Percentiles rank a stretch among this genome's conserved stretches.
These are phyloP conservation scores for Ceratobasidium sp. DNA, from an alignment of 1,284 basidiomycete genomes.

Conservation along the genomic window DNA sequence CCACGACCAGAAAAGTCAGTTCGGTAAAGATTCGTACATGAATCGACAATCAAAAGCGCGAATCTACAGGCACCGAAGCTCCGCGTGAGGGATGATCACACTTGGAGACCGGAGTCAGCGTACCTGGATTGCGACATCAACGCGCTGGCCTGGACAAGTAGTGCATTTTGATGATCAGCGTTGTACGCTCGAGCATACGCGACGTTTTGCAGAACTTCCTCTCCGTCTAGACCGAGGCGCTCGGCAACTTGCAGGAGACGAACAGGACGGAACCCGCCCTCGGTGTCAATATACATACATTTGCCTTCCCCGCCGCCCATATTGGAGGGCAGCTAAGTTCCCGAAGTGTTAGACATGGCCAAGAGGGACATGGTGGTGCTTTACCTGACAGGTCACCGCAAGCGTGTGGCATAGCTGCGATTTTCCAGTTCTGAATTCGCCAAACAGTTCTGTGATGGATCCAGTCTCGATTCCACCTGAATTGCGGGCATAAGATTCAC, in stretches of 20 bases:
- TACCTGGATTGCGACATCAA: slow-evolving; percentile 97
- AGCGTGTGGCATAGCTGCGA: slow-evolving; percentile 98
- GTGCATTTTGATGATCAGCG: slow-evolving; percentile 92
- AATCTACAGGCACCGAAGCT: slow-evolving; percentile 64
- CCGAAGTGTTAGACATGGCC: background rate
- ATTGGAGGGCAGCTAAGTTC: slow-evolving; percentile 75
- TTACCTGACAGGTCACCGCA: slow-evolving; percentile 90
- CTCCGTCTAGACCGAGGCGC: slow-evolving; percentile 92
- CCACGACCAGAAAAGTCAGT: slow-evolving; percentile 96
- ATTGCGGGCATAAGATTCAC: slow-evolving; percentile 9
- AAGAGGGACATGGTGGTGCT: background rate
- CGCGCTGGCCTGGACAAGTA: slow-evolving; percentile 90
- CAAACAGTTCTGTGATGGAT: slow-evolving; percentile 97
- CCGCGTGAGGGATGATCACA: background rate
- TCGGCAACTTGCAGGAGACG: slow-evolving; percentile 94
- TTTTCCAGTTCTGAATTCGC: slow-evolving; percentile 98
- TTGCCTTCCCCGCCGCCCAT: slow-evolving; percentile 99
- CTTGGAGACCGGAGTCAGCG: slow-evolving; percentile 44
- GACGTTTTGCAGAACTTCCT: slow-evolving; percentile 98
- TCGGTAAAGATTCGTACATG: slow-evolving; percentile 93
- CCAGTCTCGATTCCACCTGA: slow-evolving; percentile 96
- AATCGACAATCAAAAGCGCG: slow-evolving; percentile 94
- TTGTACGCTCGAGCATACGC: slow-evolving; percentile 99
- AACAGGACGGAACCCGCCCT: slow-evolving; percentile 97
- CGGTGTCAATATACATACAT: slow-evolving; percentile 98